These are phyloP conservation scores for Purshia tridentata DNA, from an alignment of 306 rosid genomes.

Conservation along the genomic window DNA sequence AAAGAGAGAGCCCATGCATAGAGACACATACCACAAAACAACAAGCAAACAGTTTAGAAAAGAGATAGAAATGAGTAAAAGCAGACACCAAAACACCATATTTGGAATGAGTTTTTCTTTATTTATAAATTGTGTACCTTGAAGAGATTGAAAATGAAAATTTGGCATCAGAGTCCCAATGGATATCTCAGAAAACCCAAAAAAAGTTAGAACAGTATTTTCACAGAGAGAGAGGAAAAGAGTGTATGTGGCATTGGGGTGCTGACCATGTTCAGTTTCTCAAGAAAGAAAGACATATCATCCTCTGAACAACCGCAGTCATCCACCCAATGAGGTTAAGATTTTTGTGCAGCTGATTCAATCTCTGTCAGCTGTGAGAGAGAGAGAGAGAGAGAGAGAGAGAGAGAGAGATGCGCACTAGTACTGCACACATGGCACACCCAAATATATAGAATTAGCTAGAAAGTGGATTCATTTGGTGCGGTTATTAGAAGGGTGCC, in stretches of 20 bases:
- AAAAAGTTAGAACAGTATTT: background rate
- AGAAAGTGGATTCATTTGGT: background rate
- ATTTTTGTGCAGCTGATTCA: background rate
- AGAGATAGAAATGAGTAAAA: no score
- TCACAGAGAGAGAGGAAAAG: background rate
- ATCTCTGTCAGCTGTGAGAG: background rate
- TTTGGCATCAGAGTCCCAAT: background rate
- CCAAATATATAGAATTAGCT: background rate
- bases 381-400: no score
- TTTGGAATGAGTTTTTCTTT: constrained; percentile 1
- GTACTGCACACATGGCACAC: background rate
- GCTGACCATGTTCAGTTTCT: background rate
- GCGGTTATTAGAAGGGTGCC: background rate
- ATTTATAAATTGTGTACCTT: background rate
- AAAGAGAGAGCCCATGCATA: constrained; percentile 3
- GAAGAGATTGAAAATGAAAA: background rate
- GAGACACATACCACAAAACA: constrained; percentile 23
- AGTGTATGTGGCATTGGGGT: background rate
- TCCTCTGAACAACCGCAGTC: background rate
- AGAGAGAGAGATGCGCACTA: no score
- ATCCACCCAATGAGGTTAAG: constrained; percentile 4
- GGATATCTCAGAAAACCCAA: constrained; percentile 16
- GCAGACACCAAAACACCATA: constrained; percentile 4
- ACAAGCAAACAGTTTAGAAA: constrained; percentile 32
- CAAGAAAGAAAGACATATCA: constrained; percentile 16